These are phyloP conservation scores for Xanthoparmelia taractica DNA, from an alignment of 495 filamentous ascomycete species.

Conservation along the genomic window DNA sequence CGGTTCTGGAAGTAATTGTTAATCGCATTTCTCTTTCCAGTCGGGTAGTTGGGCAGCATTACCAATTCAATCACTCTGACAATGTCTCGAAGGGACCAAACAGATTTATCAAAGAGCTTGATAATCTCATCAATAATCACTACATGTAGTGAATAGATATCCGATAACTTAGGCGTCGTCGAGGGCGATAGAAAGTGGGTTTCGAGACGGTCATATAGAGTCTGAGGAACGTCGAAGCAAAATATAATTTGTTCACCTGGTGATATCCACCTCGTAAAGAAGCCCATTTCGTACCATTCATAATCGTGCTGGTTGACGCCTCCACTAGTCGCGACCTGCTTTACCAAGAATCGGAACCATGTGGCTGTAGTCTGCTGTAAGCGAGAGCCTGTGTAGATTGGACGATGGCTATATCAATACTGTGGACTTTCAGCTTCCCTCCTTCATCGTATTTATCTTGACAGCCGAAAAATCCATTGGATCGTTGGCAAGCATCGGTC, in stretches of 20 bases:
- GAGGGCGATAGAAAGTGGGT: slow-evolving; percentile 8
- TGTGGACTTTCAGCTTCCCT: slow-evolving; percentile 8
- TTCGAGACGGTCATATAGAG: slow-evolving; percentile 2
- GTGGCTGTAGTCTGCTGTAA: slow-evolving; percentile 25
- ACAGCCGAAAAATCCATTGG: slow-evolving; percentile 18
- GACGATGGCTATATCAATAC: slow-evolving; percentile 12
- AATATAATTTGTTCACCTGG: slow-evolving; percentile 27
- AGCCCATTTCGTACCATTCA: slow-evolving; percentile 21
- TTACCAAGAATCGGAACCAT: slow-evolving; percentile 33
- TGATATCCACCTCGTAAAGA: slow-evolving; percentile 20
- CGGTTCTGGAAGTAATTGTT: slow-evolving; percentile 14
- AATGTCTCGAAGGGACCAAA: slow-evolving; percentile 33
- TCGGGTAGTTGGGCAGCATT: background rate
- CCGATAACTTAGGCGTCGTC: background rate
- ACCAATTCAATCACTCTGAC: slow-evolving; percentile 27
- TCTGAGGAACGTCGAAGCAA: slow-evolving; percentile 29
- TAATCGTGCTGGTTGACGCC: slow-evolving; percentile 12
- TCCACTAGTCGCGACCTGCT: slow-evolving; percentile 21
- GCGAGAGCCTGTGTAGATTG: slow-evolving; percentile 2
- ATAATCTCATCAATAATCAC: slow-evolving; percentile 25
- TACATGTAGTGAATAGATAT: slow-evolving; percentile 26
- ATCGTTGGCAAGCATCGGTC: slow-evolving; percentile 10
- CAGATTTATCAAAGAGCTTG: slow-evolving; percentile 27
- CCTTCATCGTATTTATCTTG: slow-evolving; percentile 11
- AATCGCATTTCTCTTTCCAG: background rate